Base-by-base conservation (phyloP, 495 filamentous ascomycete genomes). In the Cercophora samala region DNA sequence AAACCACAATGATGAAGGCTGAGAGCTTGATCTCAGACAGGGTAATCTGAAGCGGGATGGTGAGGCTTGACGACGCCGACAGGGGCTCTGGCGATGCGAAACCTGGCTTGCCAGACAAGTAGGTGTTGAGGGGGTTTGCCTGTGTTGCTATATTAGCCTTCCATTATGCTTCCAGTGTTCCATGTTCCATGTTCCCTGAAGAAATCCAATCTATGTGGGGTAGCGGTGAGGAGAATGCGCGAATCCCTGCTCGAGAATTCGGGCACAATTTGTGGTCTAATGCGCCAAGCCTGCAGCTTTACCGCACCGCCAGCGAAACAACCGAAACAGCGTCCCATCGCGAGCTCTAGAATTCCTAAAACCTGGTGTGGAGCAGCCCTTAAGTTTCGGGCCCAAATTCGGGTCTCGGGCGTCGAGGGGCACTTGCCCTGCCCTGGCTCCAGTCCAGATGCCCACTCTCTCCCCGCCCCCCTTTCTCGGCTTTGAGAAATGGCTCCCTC, bases 91-190 rank as follows among this genome's bases (percentile, higher is more conserved):
- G 95, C 24, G 94, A 97, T 23, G 93, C 92, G 77, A 97, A 98
- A 59, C 86, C 87, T 18, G 95, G 95, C 75, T 93, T 91, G 32
- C 93, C 93, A 29, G 89, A 90, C 58, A 99, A 83, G 75, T 95
- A 97, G 21, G 95, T 99, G 77, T 99, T 97, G 53, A 99, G 81
- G 46, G 95, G 95, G 72, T 99, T 99, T 66, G 94, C 95, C 87
- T 90, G 65, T 69, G 68, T 75, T 80, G 70, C 72, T 73, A 78
- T 80, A 81, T 84, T 84, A 83, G 81, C 66, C 73, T 65, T 78
- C 66, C 72, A 78, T 75, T 72, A 72, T 66, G 68, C 69, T 65
- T 70, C 70, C 19, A 26, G 15, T 22, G 26, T 25, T 29, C 18
- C 26, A 60, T 29, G 58, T n/a, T n/a, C n/a, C n/a, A n/a, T 25